Conservation (phyloP, 2,329 filamentous ascomycete genomes). For the Aspergillus nomiae region DNA sequence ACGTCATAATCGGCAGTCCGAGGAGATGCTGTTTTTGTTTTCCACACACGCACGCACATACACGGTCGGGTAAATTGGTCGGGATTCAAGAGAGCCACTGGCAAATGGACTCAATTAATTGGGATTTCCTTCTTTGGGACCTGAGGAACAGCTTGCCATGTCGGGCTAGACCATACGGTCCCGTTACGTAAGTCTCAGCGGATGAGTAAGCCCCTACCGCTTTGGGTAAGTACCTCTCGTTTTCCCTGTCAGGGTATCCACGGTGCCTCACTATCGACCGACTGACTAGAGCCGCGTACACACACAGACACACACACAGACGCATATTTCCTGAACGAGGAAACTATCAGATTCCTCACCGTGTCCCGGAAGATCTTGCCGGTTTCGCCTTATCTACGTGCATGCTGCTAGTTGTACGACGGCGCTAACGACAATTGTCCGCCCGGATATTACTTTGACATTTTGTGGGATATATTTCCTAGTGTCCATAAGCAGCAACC, state of each 20-base stretch:
- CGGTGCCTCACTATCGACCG: background rate
- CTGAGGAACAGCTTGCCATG: conserved; percentile 23
- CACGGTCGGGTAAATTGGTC: conserved; percentile 12
- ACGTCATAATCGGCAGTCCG: conserved; percentile 17
- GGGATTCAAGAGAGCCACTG: background rate
- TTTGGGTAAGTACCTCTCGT: conserved; percentile 6
- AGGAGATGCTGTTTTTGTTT: conserved; percentile 6
- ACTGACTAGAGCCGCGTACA: background rate
- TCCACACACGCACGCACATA: background rate
- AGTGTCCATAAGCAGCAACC: background rate
- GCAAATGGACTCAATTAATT: background rate
- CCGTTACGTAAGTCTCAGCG: background rate
- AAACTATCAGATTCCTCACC: background rate
- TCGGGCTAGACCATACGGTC: conserved; percentile 9
- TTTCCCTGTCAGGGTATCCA: background rate
- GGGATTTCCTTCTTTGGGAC: background rate
- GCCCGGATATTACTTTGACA: background rate
- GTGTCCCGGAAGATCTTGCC: background rate
- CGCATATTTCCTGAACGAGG: background rate
- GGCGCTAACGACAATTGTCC: background rate
- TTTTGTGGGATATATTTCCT: background rate
- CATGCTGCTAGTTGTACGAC: background rate
- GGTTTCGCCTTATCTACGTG: background rate
- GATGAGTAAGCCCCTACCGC: conserved; percentile 9
- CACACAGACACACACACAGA: background rate